Evolutionary conservation across 805 yeast genomes (phyloP), one percentile per base, ranked within the genome.

Genomic region (Candida sphagnicola): DNA sequence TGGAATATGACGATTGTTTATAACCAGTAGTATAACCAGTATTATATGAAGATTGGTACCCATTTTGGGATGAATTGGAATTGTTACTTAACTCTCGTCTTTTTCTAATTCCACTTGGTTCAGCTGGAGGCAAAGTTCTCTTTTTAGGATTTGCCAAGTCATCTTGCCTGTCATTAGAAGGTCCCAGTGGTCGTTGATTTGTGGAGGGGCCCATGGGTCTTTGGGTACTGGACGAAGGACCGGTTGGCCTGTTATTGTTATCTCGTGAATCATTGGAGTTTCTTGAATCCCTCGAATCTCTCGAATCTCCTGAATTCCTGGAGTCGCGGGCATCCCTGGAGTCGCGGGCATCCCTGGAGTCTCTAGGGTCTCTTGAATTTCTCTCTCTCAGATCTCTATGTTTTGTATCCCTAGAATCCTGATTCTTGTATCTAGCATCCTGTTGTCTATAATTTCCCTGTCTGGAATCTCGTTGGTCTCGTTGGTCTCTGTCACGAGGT

Each of bases 161-260:
- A 18, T 5, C 8, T 17, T 12, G 8, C 15, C 21, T 16, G n/a
- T 17, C n/a, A 6, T 17, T 31, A 8, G 56, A 44, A 23, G 57
- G 57, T 26, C 55, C 54, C 13, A 51, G 42, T 6, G 57, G 54
- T 32, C 34, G 24, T 10, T 28, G 37, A 15, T 28, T 34, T 30
- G 21, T n/a, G 24, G 24, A 23, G 12, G 41, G 33, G 12, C 31
- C 31, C n/a, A 8, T 26, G n/a, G 37, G 35, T 34, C 38, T 5
- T 10, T 26, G 5, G 18, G n/a, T 19, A 33, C 4, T 21, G 6
- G 10, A 6, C 6, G 24, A 21, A 6, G 24, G 24, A 21, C 24
- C 24, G 24, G 24, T 21, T 6, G 24, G 24, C 24, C 24, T 6
- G 12, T 14, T 30, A 14, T 16, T 23, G 15, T 13, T 12, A 12